phyloP scores from a whole-genome alignment of 2,329 filamentous ascomycete genomes.

The Cladosporium sp. region DNA sequence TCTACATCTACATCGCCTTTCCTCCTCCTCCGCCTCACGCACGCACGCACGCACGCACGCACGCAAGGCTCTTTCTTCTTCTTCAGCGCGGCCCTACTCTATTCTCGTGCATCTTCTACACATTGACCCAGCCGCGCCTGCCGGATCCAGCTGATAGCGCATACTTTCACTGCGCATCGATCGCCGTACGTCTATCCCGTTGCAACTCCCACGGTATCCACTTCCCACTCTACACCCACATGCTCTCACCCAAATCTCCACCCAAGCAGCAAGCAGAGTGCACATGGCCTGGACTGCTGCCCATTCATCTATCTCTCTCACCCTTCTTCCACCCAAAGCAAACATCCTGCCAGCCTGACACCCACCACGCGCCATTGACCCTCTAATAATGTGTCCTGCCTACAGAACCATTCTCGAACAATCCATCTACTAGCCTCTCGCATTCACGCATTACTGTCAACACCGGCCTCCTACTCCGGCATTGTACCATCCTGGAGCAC shows the following conservation, averaged over 20 bases:
- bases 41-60: background rate
- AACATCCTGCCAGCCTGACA: too few relatives aligned
- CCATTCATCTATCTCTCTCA: background rate
- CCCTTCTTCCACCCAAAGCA: background rate
- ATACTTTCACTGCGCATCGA: constrained; percentile 16
- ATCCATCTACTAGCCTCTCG: background rate
- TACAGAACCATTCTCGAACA: background rate
- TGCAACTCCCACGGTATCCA: background rate
- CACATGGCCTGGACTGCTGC: background rate
- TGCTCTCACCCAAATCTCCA: constrained; percentile 3
- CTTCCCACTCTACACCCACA: constrained; percentile 9
- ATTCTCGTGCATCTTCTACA: constrained; percentile 1
- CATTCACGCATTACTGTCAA: constrained; percentile 2
- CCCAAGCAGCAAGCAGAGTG: background rate
- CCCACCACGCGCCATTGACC: constrained; percentile 7
- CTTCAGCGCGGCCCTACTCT: constrained; percentile 2
- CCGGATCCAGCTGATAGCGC: constrained; percentile 18
- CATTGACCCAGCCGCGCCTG: constrained; percentile 8
- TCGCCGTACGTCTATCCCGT: constrained; percentile 13
- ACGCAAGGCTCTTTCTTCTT: background rate
- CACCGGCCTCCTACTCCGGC: background rate
- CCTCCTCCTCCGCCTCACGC: background rate
- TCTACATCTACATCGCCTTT: background rate
- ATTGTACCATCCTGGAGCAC: background rate
- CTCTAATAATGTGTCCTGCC: background rate